Conservation (phyloP, 2,329 filamentous ascomycete species). For the Phoma herbarum region DNA sequence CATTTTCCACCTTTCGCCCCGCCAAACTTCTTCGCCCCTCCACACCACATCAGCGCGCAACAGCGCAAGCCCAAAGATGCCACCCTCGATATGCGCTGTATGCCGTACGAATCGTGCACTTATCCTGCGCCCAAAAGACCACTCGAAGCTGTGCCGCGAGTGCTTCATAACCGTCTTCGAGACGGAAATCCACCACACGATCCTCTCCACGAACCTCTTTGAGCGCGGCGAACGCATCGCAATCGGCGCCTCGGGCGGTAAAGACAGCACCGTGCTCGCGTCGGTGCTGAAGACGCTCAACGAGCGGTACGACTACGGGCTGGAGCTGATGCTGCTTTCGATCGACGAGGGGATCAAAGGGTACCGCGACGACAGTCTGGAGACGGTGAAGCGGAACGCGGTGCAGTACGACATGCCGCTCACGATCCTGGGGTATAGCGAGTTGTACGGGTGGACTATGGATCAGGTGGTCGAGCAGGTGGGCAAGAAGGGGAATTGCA, state of each 20-base stretch:
- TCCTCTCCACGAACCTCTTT: slow-evolving; percentile 83
- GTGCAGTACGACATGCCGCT: slow-evolving; percentile 89
- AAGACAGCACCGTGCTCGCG: slow-evolving; percentile 95
- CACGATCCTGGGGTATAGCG: slow-evolving; percentile 90
- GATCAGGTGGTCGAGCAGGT: slow-evolving; percentile 96
- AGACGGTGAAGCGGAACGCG: slow-evolving; percentile 95
- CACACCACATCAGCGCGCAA: neutral
- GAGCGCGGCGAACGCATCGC: slow-evolving; percentile 83
- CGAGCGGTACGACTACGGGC: slow-evolving; percentile 83
- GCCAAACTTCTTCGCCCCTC: slow-evolving; percentile 15
- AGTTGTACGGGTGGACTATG: slow-evolving; percentile 99
- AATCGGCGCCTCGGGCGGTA: slow-evolving; percentile 95
- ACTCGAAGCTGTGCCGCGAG: slow-evolving; percentile 87
- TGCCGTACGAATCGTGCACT: slow-evolving; percentile 82
- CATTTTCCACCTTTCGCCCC: slow-evolving; percentile 12
- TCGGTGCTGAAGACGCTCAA: slow-evolving; percentile 95
- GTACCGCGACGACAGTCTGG: slow-evolving; percentile 93
- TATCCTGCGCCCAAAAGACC: slow-evolving; percentile 93
- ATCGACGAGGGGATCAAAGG: slow-evolving; percentile 98
- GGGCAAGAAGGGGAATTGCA: slow-evolving; percentile 98
- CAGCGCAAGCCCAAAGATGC: slow-evolving; percentile 63
- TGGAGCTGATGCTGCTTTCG: slow-evolving; percentile 85
- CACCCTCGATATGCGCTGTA: slow-evolving; percentile 76
- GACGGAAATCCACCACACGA: slow-evolving; percentile 92
- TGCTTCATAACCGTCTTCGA: slow-evolving; percentile 93